Evolutionary conservation across 2,329 filamentous ascomycete genomes (phyloP), one percentile per base, ranked within the genome.

Genomic region (Penicillium sp.): DNA sequence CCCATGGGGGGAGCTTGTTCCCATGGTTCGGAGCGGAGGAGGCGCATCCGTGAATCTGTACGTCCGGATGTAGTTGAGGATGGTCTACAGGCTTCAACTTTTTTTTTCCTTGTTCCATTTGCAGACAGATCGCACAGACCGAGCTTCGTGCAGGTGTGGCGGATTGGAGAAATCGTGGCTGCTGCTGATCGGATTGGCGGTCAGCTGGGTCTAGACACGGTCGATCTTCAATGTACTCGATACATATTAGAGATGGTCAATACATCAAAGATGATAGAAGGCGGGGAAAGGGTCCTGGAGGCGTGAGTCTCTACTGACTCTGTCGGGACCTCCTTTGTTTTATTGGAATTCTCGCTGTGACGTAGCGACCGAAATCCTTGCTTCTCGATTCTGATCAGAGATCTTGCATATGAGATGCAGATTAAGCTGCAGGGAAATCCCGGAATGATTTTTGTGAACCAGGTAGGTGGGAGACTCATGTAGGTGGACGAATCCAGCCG

Each of bases 371-470:
- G 35, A 4, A 8, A 16, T n/a, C 47, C 54, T 50, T 56, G 48
- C 33, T 26, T 52, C 21, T 52, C 33, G 42, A 39, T 33, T 43
- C 9, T n/a, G 47, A 45, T 42, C 42, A 46, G 19, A 26, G 49
- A 56, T 56, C 54, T 55, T 55, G 54, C 48, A 56, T 48, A 51
- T 26, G 43, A 47, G 43, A 14, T 56, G 54, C 54, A 56, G 37
- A 43, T 27, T 13, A 19, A 35, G 37, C 45, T 55, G 53, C 45
- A 50, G 35, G 53, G 39, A n/a, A 21, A 44, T 55, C 53, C 52
- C 46, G 53, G 52, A 21, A 37, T 50, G 53, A n/a, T 26, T 51
- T 25, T 31, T 9, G 19, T 29, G 25, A 45, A 47, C 51, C 50
- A 44, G 37, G 50, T 35, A 31, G 42, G 50, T 45, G 37, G 39